These are phyloP conservation scores for Pseudogymnoascus sp. DNA, from an alignment of 2,329 filamentous ascomycete species.

Conservation along the genomic window DNA sequence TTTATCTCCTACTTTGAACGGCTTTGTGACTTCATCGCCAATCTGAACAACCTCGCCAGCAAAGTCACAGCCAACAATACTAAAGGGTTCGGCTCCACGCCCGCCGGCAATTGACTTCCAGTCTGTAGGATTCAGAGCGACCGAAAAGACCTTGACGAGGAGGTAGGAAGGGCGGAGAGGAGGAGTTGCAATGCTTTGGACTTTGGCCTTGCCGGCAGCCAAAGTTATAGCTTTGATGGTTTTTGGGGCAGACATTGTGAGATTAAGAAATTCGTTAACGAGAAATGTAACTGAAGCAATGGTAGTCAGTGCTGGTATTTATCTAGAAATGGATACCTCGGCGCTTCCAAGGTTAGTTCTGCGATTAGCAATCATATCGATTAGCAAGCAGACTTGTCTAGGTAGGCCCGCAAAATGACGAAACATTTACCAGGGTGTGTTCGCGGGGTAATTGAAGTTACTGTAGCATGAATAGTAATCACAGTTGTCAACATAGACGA, in stretches of 20 bases:
- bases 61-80: background rate
- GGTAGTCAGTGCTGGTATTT: background rate
- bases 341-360: background rate
- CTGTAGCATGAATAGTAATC: too few species aligned
- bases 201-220: background rate
- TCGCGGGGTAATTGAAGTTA: background rate
- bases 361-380: background rate
- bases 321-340: background rate
- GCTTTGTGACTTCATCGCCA: conserved; percentile 15
- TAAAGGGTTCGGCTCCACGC: background rate
- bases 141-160: conserved; percentile 14
- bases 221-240: background rate
- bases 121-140: conserved; percentile 17
- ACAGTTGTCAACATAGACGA: too few species aligned
- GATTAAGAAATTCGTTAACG: too few species aligned
- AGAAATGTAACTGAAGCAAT: background rate
- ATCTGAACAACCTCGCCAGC: conserved; percentile 13
- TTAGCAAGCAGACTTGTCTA: background rate
- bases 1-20: conserved; percentile 14
- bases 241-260: background rate
- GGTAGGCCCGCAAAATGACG: background rate
- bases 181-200: conserved; percentile 9
- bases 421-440: background rate
- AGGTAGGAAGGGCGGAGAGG: conserved; percentile 13
- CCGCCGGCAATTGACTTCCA: conserved; percentile 11